phyloP scores from a whole-genome alignment of 129 eudicot species.

The Pulicaria dysenterica region DNA sequence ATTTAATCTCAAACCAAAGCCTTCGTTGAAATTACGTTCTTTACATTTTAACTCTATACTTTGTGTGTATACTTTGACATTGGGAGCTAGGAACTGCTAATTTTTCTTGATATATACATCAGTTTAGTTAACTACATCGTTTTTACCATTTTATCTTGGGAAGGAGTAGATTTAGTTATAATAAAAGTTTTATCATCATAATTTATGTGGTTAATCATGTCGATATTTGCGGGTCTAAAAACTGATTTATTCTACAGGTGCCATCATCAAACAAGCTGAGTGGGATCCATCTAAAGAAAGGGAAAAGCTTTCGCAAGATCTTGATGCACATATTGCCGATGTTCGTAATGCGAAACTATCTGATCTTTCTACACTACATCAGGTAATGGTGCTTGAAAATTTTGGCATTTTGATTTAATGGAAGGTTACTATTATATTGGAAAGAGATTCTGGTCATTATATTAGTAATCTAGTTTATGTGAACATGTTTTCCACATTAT shows the following conservation, averaged over 20 bases:
- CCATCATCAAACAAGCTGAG: conserved; percentile 60
- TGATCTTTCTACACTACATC: conserved; percentile 55
- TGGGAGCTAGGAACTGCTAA: too few species aligned
- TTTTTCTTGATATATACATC: too few species aligned
- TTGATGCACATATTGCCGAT: conserved; percentile 63
- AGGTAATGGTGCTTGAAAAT: conserved; percentile 42
- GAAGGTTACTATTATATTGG: too few species aligned
- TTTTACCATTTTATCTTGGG: neutral
- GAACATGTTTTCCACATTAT: neutral
- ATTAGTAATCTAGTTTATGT: neutral
- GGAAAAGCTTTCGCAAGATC: conserved; percentile 66
- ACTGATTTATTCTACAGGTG: conserved; percentile 39
- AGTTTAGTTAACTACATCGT: neutral
- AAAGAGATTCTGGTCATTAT: neutral
- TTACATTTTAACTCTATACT: too few species aligned
- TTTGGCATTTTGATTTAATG: neutral
- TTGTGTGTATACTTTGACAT: too few species aligned
- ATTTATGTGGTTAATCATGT: neutral
- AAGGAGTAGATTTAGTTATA: conserved; percentile 29
- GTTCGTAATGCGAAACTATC: conserved; percentile 62
- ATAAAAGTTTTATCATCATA: neutral
- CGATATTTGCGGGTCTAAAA: neutral
- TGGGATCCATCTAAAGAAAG: conserved; percentile 69
- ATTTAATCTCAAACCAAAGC: too few species aligned
- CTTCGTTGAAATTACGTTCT: too few species aligned